phyloP scores from a whole-genome alignment of 2,329 filamentous ascomycete species.

The Teratosphaeria gauchensis region DNA sequence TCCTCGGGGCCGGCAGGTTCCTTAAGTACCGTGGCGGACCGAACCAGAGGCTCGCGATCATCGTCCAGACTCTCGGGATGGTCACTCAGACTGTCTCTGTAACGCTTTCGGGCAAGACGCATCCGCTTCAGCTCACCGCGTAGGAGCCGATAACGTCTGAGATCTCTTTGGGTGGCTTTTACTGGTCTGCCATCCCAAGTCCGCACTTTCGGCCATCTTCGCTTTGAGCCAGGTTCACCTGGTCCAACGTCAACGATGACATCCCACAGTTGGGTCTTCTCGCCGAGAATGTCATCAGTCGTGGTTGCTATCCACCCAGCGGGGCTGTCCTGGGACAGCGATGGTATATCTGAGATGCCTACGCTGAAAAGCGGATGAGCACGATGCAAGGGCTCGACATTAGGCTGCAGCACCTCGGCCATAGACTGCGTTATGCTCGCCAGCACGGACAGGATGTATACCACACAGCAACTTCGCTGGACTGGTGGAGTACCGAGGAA shows the following conservation, averaged over 20 bases:
- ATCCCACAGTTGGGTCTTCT: constrained; percentile 82
- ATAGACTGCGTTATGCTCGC: constrained; percentile 75
- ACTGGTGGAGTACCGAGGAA: constrained; percentile 82
- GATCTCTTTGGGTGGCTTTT: constrained; percentile 82
- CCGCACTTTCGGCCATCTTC: constrained; percentile 66
- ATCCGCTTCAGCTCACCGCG: constrained; percentile 46
- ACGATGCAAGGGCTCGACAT: constrained; percentile 46
- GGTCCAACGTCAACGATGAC: constrained; percentile 66
- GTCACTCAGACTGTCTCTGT: constrained; percentile 17
- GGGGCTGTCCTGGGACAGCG: constrained; percentile 47
- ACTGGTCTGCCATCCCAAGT: constrained; percentile 52
- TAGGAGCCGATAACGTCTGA: constrained; percentile 66
- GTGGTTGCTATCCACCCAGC: constrained; percentile 86
- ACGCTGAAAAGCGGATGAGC: constrained; percentile 82
- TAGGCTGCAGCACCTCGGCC: constrained; percentile 53
- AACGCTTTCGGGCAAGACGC: constrained; percentile 27
- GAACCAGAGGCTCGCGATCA: constrained; percentile 9
- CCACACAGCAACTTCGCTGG: constrained; percentile 71
- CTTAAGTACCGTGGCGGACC: constrained; percentile 8
- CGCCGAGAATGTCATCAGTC: constrained; percentile 82
- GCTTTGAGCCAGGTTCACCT: constrained; percentile 17
- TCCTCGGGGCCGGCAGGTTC: constrained; percentile 2
- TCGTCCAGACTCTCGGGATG: constrained; percentile 17
- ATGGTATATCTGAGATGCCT: constrained; percentile 84
- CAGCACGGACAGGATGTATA: constrained; percentile 88